Evolutionary conservation across 768 basidiomycete genomes (phyloP).

Genomic region (Solioccasus polychromus): DNA sequence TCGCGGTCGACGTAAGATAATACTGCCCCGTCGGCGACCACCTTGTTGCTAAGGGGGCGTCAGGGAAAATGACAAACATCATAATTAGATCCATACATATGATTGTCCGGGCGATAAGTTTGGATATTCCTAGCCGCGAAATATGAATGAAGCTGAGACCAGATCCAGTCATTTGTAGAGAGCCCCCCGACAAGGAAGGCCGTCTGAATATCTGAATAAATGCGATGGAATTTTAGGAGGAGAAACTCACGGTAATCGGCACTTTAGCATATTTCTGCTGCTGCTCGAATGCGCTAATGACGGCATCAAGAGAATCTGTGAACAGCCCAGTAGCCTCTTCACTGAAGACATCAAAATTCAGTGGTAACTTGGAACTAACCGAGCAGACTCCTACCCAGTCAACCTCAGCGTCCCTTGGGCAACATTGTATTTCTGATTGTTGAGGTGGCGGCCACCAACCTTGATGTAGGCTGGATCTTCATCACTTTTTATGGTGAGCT

Average conservation of each 20-base stretch:
- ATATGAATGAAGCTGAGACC: slow-evolving; percentile 10
- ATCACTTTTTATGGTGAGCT: slow-evolving; percentile 4
- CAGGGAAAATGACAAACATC: not conserved
- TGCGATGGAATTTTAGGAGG: not conserved
- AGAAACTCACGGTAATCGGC: slow-evolving; percentile 1
- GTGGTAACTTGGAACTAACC: rapidly evolving
- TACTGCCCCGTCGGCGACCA: slow-evolving; percentile 9
- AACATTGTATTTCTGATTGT: not conserved
- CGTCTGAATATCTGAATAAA: not conserved
- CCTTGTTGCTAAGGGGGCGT: slow-evolving; percentile 3
- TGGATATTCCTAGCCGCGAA: slow-evolving; percentile 1
- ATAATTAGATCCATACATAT: slow-evolving; percentile 5
- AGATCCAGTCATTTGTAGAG: slow-evolving; percentile 5
- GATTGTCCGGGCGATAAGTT: slow-evolving; percentile 6
- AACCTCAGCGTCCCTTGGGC: slow-evolving; percentile 6
- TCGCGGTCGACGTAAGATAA: slow-evolving; percentile 1
- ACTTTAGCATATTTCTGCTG: slow-evolving; percentile 1
- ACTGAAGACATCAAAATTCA: not conserved
- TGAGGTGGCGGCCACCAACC: slow-evolving; percentile 4
- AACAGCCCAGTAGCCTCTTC: slow-evolving; percentile 13
- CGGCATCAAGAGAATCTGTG: slow-evolving; percentile 4
- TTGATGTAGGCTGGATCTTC: slow-evolving; percentile 8
- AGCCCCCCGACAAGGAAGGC: slow-evolving; percentile 15
- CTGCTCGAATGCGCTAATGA: slow-evolving; percentile 11
- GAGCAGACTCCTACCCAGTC: slow-evolving; percentile 7